Conservation (phyloP, 495 filamentous ascomycete species). For the Daldinia grandis region DNA sequence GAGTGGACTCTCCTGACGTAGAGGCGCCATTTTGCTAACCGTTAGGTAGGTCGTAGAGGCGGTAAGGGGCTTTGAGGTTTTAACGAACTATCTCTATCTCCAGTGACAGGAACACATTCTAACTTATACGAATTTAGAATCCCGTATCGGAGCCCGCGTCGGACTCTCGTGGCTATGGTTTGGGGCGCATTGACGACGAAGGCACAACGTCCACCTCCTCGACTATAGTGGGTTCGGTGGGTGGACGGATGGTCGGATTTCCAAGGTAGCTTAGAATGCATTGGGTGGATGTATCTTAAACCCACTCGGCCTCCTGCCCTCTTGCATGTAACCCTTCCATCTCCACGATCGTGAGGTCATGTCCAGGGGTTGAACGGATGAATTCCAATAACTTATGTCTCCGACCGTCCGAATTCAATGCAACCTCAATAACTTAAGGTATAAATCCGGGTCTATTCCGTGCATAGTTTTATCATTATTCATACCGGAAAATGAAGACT, state of each 20-base stretch:
- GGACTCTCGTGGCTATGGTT: constrained; percentile 10
- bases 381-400: constrained; percentile 5
- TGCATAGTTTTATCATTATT: background rate
- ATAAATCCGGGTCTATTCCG: background rate
- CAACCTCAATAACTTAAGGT: constrained; percentile 7
- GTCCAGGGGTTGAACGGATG: background rate
- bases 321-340: background rate
- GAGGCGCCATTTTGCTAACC: constrained; percentile 28
- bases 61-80: background rate
- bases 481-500: background rate
- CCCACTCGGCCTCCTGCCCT: background rate
- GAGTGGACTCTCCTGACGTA: constrained; percentile 20
- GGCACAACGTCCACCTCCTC: background rate
- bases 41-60: background rate
- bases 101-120: background rate
- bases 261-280: background rate
- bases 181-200: background rate
- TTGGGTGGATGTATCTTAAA: constrained; percentile 10
- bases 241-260: constrained; percentile 28
- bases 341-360: constrained; percentile 12
- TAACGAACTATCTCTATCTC: background rate
- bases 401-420: constrained; percentile 33
- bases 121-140: constrained; percentile 22
- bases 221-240: background rate
- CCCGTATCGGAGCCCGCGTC: background rate